These are phyloP conservation scores for Kurtzmaniella quercitrusa DNA, from an alignment of 1,139 yeast genomes.

Conservation along the genomic window DNA sequence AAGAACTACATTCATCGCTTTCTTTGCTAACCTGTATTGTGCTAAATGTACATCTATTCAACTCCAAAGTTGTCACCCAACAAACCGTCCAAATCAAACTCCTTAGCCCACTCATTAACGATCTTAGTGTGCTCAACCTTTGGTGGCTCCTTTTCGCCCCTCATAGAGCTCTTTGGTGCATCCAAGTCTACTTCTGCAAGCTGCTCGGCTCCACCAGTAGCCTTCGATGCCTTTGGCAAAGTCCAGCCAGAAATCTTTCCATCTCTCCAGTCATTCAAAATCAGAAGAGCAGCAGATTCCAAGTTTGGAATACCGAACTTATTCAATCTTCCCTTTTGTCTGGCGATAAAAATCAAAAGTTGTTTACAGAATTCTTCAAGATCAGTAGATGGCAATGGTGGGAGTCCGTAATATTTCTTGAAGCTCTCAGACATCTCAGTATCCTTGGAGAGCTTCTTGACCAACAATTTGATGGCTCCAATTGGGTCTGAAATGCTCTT, in stretches of 20 bases:
- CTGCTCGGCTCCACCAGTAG: constrained; percentile 15
- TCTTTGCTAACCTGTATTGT: neutral
- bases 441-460: constrained; percentile 70
- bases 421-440: constrained; percentile 74
- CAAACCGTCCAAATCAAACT: constrained; percentile 85
- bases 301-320: constrained; percentile 92
- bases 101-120: constrained; percentile 90
- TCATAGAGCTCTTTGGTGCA: constrained; percentile 39
- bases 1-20: neutral
- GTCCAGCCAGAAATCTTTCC: constrained; percentile 94
- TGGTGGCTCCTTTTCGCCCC: constrained; percentile 46
- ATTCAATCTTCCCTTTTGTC: constrained; percentile 88
- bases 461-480: constrained; percentile 71
- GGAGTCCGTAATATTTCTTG: constrained; percentile 68
- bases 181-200: constrained; percentile 19
- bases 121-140: constrained; percentile 73
- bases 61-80: constrained; percentile 27
- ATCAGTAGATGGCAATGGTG: constrained; percentile 69
- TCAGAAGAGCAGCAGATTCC: constrained; percentile 76
- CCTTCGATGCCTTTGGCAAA: constrained; percentile 64
- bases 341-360: constrained; percentile 87
- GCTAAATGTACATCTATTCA: constrained; percentile 1
- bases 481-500: constrained; percentile 82
- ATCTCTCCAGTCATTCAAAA: constrained; percentile 95
- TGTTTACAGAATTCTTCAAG: constrained; percentile 72